Evolutionary conservation across 164 flowering plant genomes (phyloP).

Genomic region (Kalanchoe fedtschenkoi): DNA sequence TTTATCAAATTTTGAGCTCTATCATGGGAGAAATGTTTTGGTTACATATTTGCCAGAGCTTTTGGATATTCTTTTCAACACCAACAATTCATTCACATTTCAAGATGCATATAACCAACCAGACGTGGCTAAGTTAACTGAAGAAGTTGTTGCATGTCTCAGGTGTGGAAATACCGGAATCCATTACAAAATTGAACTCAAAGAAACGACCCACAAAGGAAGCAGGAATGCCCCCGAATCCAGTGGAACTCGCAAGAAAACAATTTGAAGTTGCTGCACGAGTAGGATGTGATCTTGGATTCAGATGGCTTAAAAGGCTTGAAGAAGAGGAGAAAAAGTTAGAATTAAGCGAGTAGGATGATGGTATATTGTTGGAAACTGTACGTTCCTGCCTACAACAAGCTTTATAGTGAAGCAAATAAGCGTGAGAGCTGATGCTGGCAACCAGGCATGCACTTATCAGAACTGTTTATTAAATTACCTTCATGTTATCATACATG

Average conservation of each 20-base stretch:
- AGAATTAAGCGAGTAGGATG: not conserved
- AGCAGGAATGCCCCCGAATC: constrained; percentile 15
- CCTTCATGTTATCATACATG: too few relatives aligned
- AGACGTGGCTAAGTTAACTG: not conserved
- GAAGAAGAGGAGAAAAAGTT: constrained; percentile 53
- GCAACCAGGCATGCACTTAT: too few relatives aligned
- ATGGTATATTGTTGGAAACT: not conserved
- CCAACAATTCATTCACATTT: too few relatives aligned
- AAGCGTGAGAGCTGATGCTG: too few relatives aligned
- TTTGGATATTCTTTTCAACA: not conserved
- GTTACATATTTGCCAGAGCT: not conserved
- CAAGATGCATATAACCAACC: not conserved
- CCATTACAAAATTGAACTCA: constrained; percentile 32
- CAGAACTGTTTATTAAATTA: too few relatives aligned
- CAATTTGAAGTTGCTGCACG: constrained; percentile 70
- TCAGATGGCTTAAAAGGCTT: constrained; percentile 65
- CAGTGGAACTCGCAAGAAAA: constrained; percentile 50
- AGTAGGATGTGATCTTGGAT: constrained; percentile 78
- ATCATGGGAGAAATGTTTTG: not conserved
- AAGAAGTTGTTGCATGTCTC: constrained; percentile 6
- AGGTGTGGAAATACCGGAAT: constrained; percentile 75
- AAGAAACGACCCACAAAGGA: constrained; percentile 24
- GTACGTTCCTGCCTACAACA: too few relatives aligned
- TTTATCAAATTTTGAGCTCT: not conserved
- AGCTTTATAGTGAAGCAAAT: too few relatives aligned